Evolutionary conservation across 108 stramenopile species (phyloP).

Genomic region (Asterionellopsis glacialis): DNA sequence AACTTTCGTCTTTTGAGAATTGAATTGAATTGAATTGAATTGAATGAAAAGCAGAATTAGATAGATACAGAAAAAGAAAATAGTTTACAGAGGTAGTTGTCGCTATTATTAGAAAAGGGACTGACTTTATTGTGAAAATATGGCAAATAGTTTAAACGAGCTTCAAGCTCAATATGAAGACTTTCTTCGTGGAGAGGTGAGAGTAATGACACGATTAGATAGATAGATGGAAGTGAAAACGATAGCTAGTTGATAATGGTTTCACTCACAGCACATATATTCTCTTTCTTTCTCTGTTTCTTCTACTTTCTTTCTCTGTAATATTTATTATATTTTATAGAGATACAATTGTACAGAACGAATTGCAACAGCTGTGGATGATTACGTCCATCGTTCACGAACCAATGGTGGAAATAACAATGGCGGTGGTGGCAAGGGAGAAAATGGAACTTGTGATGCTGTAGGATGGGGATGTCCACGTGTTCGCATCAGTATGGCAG

Average conservation of each 20-base stretch:
- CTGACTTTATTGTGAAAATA: not conserved
- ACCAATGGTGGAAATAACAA: conserved; percentile 1
- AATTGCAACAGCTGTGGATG: conserved; percentile 62
- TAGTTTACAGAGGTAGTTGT: not conserved
- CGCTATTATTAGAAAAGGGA: not conserved
- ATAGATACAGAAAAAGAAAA: no score
- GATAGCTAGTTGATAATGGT: not conserved
- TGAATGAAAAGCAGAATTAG: not conserved
- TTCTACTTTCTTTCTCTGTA: no score
- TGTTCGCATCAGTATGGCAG: conserved; percentile 54
- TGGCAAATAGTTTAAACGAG: conserved; percentile 21
- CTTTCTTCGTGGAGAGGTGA: conserved; percentile 32
- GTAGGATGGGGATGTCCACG: conserved; percentile 61
- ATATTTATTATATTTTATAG: no score
- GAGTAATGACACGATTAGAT: conserved; percentile 1
- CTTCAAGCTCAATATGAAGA: conserved; percentile 33
- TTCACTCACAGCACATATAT: not conserved
- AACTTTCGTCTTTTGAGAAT: no score
- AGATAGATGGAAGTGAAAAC: not conserved
- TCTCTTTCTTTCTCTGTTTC: not conserved
- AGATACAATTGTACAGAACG: conserved; percentile 28
- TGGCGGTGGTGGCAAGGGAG: no score
- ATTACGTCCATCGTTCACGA: conserved; percentile 43
- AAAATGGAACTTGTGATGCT: conserved; percentile 1
- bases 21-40: conserved; percentile 1